Base-by-base conservation (phyloP, 306 rosid species). In the Lablab purpureus region DNA sequence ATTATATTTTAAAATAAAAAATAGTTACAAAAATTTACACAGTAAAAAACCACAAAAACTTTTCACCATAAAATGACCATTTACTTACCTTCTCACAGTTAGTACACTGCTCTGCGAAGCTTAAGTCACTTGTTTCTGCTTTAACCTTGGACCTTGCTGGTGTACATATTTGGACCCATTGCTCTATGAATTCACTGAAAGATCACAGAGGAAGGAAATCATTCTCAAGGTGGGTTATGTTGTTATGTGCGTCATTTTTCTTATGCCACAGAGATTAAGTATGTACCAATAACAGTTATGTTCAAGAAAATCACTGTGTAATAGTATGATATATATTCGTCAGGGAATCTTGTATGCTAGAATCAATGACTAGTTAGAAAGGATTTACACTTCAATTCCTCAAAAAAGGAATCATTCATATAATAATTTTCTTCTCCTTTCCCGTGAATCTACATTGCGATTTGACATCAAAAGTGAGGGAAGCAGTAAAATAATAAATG, bases 121-220 rank as follows among this genome's bases (percentile, higher is more conserved):
- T 87, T 55, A 85, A 58, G 12, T 58, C 81, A 10, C 63, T 22
- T 56, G 68, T 65, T 12, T 63, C 85, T 23, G 88, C 15, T 75
- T 84, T 90, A 32, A 88, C 76, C 88, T 85, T 95, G 78, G 76
- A 74, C 87, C 56, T 95, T 3, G 99, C 98, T 2, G 92, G 85
- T 21, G 83, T 64, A 55, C 97, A 91, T 10, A 95, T 95, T 84
- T 93, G 85, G 67, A 95, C 99, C 99, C 98, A 95, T 11, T 85
- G 85, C 83, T 95, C 98, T 22, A 95, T 93, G 88, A 95, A 95
- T 0, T 95, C 97, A 81, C 99, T 93, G 94, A 36, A 78, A 59
- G 4, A 67, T 41, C 22, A 67, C 23, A 52, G 34, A 60, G 49
- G 8, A 54, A 66, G 47, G 1, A 50, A 30, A 6, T 37, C 14